Evolutionary conservation across 1,284 basidiomycete species (phyloP), one percentile per base, ranked within the genome.

Genomic region (Laetiporus sulphureus): DNA sequence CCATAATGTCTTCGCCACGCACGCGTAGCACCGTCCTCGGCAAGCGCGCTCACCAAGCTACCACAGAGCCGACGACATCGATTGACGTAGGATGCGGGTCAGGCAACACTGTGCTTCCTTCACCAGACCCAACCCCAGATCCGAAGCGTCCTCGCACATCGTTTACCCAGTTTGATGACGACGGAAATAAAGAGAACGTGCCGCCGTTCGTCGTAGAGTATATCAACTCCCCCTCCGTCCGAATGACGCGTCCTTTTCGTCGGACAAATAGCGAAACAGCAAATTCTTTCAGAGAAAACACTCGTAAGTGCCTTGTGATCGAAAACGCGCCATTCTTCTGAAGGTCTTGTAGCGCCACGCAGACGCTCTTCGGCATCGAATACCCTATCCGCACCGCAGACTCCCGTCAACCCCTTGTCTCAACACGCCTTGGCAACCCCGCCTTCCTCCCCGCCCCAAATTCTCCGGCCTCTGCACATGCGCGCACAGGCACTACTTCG

Each of bases 111-210:
- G 20, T 44, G 15, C 66, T 73, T 15, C 69, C 68, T 42, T 79
- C 79, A 0, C 79, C 80, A 6, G 78, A 82, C 44, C 59, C 66
- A 15, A 79, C 75, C 4, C 82, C 82, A n/a, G 74, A 71, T 52
- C 64, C 72, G 25, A 86, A 86, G 62, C 77, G 82, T 38, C 61
- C 69, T 30, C 71, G 74, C 36, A 75, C 70, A 15, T 69, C 70
- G 4, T 56, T 59, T 4, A 61, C 60, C 2, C 47, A 60, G 16
- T 43, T 69, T n/a, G 79, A 80, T 25, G 41, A 70, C 29, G 73
- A 77, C 36, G 66, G 68, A 21, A 86, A 86, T 60, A 86, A 86
- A 66, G 83, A 86, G 58, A 86, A 86, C 52, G 70, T 84, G 16
- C 77, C 82, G n/a, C 82, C 82, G 2, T 68, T 73, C 48, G 61